A percentile compares a stretch with the other conserved stretches of the same genome.
These are phyloP conservation scores for Tricholoma matsutake DNA, from an alignment of 768 basidiomycete species.

Conservation along the genomic window DNA sequence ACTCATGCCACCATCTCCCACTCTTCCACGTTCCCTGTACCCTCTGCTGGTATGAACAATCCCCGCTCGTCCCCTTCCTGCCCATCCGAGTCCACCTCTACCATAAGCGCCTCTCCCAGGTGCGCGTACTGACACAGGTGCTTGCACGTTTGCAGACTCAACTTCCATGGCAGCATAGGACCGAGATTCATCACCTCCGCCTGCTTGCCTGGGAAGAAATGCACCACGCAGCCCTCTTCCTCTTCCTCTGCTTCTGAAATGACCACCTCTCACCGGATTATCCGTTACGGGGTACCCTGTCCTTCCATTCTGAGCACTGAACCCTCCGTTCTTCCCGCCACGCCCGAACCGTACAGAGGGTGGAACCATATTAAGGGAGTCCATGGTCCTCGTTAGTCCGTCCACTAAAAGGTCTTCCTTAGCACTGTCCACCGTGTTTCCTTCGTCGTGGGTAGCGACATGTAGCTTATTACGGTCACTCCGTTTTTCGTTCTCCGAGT, in stretches of 20 bases:
- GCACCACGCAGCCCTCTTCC: conserved; percentile 7
- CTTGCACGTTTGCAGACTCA: conserved; percentile 9
- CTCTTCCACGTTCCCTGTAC: background rate
- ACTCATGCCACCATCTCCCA: too few relatives aligned
- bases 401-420: conserved; percentile 35
- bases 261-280: conserved; percentile 9
- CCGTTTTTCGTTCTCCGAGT: conserved; percentile 8
- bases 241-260: conserved; percentile 22
- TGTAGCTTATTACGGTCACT: conserved; percentile 17
- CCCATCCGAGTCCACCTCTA: conserved; percentile 6
- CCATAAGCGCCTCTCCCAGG: background rate
- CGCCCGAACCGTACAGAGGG: conserved; percentile 70
- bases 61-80: conserved; percentile 17
- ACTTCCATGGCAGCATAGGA: conserved; percentile 12
- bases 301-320: conserved; percentile 32
- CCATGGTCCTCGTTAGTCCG: conserved; percentile 44
- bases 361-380: conserved; percentile 58
- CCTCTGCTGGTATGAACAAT: conserved; percentile 11
- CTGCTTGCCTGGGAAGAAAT: conserved; percentile 5
- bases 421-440: conserved; percentile 4
- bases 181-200: background rate
- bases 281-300: conserved; percentile 5
- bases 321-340: conserved; percentile 57
- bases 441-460: conserved; percentile 17
- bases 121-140: background rate